These are phyloP conservation scores for Priceomyces haplophilus DNA, from an alignment of 805 yeast species.

Conservation along the genomic window DNA sequence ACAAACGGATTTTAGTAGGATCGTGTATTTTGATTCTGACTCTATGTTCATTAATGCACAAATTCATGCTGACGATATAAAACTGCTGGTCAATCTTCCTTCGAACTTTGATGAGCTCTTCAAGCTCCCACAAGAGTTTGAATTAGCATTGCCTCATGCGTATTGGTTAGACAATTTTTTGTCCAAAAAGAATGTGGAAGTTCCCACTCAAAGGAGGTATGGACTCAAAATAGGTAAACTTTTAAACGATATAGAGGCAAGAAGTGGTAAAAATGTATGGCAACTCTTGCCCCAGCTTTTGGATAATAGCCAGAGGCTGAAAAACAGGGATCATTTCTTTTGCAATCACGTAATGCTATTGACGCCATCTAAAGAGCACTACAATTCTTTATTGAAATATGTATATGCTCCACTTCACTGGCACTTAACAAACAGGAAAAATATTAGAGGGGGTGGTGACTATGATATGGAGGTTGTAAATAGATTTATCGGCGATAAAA, in stretches of 20 bases:
- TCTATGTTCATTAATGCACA: slow-evolving; percentile 33
- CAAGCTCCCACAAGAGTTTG: slow-evolving; percentile 21
- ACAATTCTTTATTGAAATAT: slow-evolving; percentile 19
- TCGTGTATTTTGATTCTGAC: slow-evolving; percentile 61
- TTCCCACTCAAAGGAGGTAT: slow-evolving; percentile 14
- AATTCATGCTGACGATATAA: slow-evolving; percentile 4
- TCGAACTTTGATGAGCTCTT: slow-evolving; percentile 32
- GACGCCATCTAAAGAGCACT: slow-evolving; percentile 41
- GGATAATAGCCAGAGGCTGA: slow-evolving; percentile 23
- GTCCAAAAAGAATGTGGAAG: slow-evolving; percentile 7
- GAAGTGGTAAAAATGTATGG: slow-evolving; percentile 8
- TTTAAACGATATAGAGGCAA: slow-evolving; percentile 10
- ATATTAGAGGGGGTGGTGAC: slow-evolving; percentile 29
- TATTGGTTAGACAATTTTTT: slow-evolving; percentile 29
- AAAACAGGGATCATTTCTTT: slow-evolving; percentile 29
- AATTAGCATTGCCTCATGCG: slow-evolving; percentile 33
- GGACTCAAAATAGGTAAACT: slow-evolving; percentile 10
- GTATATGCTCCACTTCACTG: slow-evolving; percentile 29
- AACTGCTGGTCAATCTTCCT: slow-evolving; percentile 1
- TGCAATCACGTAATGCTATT: slow-evolving; percentile 58
- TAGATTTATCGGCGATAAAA: slow-evolving; percentile 29
- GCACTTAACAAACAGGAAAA: slow-evolving; percentile 18
- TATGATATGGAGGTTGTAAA: slow-evolving; percentile 56
- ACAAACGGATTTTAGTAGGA: slow-evolving; percentile 46
- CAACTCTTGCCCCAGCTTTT: slow-evolving; percentile 17